Percentiles rank a stretch among this genome's conserved stretches.
Conservation (phyloP, 495 filamentous ascomycete genomes). For the Penicillium diatomitis region DNA sequence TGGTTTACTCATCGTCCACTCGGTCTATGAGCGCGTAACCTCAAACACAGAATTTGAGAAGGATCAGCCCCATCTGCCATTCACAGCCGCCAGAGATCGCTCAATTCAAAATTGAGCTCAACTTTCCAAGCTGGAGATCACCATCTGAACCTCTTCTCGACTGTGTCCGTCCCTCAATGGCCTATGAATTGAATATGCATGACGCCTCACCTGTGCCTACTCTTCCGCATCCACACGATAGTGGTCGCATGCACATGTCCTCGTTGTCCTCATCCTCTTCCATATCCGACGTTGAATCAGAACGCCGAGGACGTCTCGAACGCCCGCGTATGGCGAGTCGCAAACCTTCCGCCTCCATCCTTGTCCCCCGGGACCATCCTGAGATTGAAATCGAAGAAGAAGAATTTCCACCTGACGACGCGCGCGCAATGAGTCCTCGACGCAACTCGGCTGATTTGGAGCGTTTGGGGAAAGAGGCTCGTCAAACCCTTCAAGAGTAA, state of each 20-base stretch:
- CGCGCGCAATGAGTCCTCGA: slow-evolving; percentile 88
- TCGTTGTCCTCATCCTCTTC: slow-evolving; percentile 38
- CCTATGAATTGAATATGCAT: slow-evolving; percentile 31
- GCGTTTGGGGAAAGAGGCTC: slow-evolving; percentile 70
- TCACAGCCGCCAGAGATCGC: no score
- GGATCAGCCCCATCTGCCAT: no score
- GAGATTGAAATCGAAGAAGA: slow-evolving; percentile 59
- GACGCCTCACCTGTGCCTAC: slow-evolving; percentile 35
- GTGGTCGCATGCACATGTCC: slow-evolving; percentile 35
- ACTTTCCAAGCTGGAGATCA: slow-evolving; percentile 20
- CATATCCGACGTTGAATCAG: slow-evolving; percentile 39
- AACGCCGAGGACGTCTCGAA: slow-evolving; percentile 35
- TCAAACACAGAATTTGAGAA: no score
- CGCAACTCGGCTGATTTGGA: slow-evolving; percentile 84
- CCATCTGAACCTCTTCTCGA: slow-evolving; percentile 4
- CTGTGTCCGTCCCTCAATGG: slow-evolving; percentile 24
- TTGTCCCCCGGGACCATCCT: slow-evolving; percentile 64
- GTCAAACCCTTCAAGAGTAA: slow-evolving; percentile 56
- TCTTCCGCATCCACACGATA: slow-evolving; percentile 35
- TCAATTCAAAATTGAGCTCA: not conserved
- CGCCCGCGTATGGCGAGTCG: slow-evolving; percentile 50
- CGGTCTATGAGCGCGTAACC: no score
- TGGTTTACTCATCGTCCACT: no score
- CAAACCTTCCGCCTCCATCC: slow-evolving; percentile 71
- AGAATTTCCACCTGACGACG: slow-evolving; percentile 73